phyloP scores from a whole-genome alignment of 129 eudicot genomes.

The Arctium minus region DNA sequence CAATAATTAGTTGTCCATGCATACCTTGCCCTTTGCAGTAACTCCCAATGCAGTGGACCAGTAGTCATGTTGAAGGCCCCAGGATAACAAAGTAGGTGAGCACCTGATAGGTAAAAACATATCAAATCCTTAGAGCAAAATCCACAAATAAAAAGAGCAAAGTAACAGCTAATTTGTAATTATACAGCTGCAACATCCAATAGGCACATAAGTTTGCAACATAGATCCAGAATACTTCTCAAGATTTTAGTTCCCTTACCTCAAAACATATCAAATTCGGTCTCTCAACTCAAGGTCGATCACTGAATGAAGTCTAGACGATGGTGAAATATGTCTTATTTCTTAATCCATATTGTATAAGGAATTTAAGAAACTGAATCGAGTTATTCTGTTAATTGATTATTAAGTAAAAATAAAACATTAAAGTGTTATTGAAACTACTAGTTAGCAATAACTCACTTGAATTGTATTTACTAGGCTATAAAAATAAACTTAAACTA shows the following conservation, averaged over 20 bases:
- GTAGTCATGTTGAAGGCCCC: constrained; percentile 99
- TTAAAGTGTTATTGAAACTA: background rate
- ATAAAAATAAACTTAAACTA: background rate
- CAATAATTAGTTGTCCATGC: background rate
- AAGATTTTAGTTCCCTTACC: background rate
- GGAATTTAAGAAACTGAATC: background rate
- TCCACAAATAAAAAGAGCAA: background rate
- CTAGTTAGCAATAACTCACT: background rate
- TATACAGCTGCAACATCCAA: background rate
- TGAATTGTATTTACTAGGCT: background rate
- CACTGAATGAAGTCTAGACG: background rate
- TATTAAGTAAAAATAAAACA: background rate
- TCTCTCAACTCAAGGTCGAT: background rate
- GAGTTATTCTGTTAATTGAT: background rate
- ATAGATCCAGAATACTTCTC: background rate
- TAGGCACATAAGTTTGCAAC: background rate
- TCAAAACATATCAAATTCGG: background rate
- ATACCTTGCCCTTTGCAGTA: constrained; percentile 90
- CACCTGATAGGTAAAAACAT: constrained; percentile 43
- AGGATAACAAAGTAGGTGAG: constrained; percentile 92
- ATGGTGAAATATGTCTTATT: background rate
- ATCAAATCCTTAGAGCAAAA: background rate
- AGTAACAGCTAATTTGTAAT: background rate
- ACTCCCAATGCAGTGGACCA: constrained; percentile 98
- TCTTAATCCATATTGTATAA: background rate